Conservation (phyloP, 768 basidiomycete genomes). For the Hydnum rufescens region DNA sequence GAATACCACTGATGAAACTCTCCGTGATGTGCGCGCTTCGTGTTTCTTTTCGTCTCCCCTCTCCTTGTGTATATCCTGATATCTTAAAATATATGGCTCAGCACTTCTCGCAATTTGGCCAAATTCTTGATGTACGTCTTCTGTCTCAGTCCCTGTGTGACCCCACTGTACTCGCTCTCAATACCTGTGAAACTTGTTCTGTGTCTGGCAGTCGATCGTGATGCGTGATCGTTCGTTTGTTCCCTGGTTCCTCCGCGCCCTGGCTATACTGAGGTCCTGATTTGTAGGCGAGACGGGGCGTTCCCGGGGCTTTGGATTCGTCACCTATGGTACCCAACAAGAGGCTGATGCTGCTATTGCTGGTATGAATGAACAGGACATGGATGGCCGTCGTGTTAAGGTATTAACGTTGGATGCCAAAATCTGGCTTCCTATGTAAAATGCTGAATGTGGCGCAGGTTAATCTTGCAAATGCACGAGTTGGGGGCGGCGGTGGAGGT, state of each 20-base stretch:
- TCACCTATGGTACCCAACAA: slow-evolving; percentile 39
- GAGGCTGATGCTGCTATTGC: slow-evolving; percentile 69
- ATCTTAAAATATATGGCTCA: neutral
- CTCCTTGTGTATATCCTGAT: neutral
- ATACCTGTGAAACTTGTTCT: neutral
- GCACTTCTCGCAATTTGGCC: neutral
- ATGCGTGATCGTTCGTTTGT: slow-evolving; percentile 21
- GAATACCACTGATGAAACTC: neutral
- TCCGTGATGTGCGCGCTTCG: neutral
- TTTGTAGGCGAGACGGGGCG: slow-evolving; percentile 56
- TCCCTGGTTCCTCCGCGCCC: neutral
- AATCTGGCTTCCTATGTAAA: slow-evolving; percentile 18
- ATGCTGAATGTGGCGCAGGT: slow-evolving; percentile 13
- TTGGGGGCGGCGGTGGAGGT: too few species aligned
- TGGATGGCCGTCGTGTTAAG: slow-evolving; percentile 84
- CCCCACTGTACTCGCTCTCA: too few species aligned
- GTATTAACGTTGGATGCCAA: slow-evolving; percentile 35
- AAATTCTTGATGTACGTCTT: neutral
- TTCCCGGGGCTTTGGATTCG: slow-evolving; percentile 94
- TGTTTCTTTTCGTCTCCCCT: neutral
- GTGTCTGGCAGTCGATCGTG: neutral
- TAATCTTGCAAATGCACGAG: neutral
- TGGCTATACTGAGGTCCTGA: neutral
- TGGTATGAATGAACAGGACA: slow-evolving; percentile 69
- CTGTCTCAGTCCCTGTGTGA: neutral